Base-by-base conservation (phyloP, 768 basidiomycete species). In the Tephrocybe sp. region DNA sequence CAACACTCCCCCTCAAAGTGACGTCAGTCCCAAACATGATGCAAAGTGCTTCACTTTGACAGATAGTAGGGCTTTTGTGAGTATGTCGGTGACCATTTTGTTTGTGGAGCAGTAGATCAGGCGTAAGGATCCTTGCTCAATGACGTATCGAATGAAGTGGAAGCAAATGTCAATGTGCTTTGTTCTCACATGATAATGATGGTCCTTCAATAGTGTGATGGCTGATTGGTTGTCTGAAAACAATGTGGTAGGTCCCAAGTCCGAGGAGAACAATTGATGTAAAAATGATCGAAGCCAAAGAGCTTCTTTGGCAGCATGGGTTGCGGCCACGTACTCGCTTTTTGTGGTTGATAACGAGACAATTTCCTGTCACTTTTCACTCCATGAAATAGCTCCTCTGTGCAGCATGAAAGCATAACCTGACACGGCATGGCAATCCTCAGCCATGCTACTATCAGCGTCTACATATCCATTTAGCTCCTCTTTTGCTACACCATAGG, bases 251-350 rank as follows among this genome's bases (percentile, higher is more conserved):
- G 53, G 20, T 5, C 41, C n/a, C 4, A 34, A 9, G 3, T 11
- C n/a, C 13, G 38, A 11, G 38, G 48, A 44, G 32, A 56, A 64
- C n/a, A 71, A 41, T 31, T 50, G 30, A 0, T 51, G 42, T 2
- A 70, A 41, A 14, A 66, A 58, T 2, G 39, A 49, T 6, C 54
- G 56, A 44, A 67, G 53, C 70, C 71, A 76, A 31, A 70, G 48
- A 0, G 58, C 60, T 46, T 75, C 62, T 42, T 67, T 55, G 0
- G 62, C 55, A 2, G 64, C 65, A 11, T 70, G 58, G 0, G 63
- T 45, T 5, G 61, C 48, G 0, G 68, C 67, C 35, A 75, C 63
- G 35, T 66, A 68, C 34, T 68, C 62, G 1, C 61, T 58, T 34
- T 66, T 61, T 0, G 55, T 52, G 5, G 64, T 62, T 0, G 65